Conservation (phyloP, 257 asterid genomes). For the Nicotiana knightiana region DNA sequence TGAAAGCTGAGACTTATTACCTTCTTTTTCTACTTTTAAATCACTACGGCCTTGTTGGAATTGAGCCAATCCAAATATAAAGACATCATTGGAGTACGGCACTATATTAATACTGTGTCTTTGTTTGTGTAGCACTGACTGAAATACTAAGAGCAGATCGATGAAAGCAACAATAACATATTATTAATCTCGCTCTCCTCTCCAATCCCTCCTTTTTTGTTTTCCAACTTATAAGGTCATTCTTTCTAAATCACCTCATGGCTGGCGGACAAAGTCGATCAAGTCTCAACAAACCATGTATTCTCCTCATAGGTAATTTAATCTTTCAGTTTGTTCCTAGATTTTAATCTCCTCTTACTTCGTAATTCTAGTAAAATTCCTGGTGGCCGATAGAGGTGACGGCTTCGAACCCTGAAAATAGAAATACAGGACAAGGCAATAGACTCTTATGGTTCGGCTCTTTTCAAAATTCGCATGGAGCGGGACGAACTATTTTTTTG, state of each 20-base stretch:
- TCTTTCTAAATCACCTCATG: constrained; percentile 20
- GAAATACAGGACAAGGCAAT: too few relatives aligned
- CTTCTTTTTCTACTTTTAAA: background rate
- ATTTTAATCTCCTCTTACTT: too few relatives aligned
- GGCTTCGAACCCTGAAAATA: too few relatives aligned
- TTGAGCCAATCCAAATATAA: background rate
- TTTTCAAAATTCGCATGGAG: rapidly evolving
- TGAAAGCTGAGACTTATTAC: background rate
- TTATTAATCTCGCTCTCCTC: background rate
- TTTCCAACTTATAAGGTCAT: background rate
- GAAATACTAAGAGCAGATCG: background rate
- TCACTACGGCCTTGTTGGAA: constrained; percentile 7
- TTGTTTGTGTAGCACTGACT: constrained; percentile 6
- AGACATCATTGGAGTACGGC: background rate
- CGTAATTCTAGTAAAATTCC: too few relatives aligned
- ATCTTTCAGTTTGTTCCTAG: background rate
- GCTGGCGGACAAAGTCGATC: constrained; percentile 23
- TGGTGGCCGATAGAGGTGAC: too few relatives aligned
- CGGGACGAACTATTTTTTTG: too few relatives aligned
- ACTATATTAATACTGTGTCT: background rate
- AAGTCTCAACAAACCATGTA: constrained; percentile 61
- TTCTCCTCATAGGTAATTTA: constrained; percentile 67
- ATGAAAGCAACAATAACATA: background rate
- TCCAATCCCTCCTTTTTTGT: background rate
- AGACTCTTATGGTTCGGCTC: too few relatives aligned